These are phyloP conservation scores for Fusarium succisae DNA, from an alignment of 2,329 filamentous ascomycete species.

Conservation along the genomic window DNA sequence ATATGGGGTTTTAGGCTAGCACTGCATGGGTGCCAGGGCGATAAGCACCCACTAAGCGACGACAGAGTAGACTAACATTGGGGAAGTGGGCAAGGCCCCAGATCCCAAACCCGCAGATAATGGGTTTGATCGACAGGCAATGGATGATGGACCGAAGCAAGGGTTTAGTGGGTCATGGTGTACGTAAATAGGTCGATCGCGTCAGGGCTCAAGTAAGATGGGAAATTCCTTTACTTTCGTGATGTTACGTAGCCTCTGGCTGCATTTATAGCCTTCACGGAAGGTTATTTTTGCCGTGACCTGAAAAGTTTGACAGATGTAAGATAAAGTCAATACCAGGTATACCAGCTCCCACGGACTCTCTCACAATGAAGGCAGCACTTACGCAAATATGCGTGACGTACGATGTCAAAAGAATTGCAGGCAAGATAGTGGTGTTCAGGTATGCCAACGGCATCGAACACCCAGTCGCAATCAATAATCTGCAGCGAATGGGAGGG, in stretches of 20 bases:
- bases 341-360: too few relatives aligned
- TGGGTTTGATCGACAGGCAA: not conserved
- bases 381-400: too few relatives aligned
- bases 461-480: too few relatives aligned
- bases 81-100: not conserved
- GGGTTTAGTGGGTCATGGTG: not conserved
- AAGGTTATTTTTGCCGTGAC: not conserved
- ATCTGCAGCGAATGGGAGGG: too few relatives aligned
- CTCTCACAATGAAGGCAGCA: too few relatives aligned
- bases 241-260: not conserved
- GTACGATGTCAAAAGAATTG: too few relatives aligned
- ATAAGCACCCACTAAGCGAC: not conserved
- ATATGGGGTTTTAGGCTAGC: not conserved
- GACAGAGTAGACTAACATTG: not conserved
- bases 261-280: not conserved
- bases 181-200: not conserved
- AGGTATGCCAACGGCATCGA: too few relatives aligned
- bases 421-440: too few relatives aligned
- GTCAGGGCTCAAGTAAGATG: not conserved
- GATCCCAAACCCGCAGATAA: not conserved
- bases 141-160: not conserved
- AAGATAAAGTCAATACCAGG: too few relatives aligned
- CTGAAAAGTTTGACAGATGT: too few relatives aligned
- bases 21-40: too few relatives aligned
- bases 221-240: not conserved